phyloP scores from a whole-genome alignment of 345 rosid genomes.

The Crucihimalaya himalaica region DNA sequence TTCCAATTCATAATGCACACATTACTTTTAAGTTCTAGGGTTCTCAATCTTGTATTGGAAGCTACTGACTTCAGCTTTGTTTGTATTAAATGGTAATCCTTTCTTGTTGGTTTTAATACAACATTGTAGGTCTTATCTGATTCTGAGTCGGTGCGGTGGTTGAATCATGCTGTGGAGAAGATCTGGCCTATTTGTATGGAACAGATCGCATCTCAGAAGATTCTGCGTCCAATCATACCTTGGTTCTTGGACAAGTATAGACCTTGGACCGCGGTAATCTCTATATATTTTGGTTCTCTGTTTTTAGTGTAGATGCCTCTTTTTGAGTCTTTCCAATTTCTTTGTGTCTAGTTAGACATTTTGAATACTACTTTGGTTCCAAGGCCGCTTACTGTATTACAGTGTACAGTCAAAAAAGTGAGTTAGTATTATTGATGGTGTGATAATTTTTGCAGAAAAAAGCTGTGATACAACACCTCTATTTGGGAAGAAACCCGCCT shows the following conservation, averaged over 20 bases:
- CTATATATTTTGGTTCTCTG: conserved; percentile 24
- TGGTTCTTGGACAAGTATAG: conserved; percentile 97
- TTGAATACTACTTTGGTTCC: neutral
- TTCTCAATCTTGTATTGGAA: conserved; percentile 1
- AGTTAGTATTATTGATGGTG: neutral
- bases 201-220: conserved; percentile 82
- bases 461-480: conserved; percentile 73
- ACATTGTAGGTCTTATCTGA: conserved; percentile 65
- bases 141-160: conserved; percentile 89
- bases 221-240: conserved; percentile 89
- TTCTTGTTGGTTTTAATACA: neutral
- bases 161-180: conserved; percentile 83
- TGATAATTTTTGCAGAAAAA: conserved; percentile 58
- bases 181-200: conserved; percentile 97
- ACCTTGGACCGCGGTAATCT: conserved; percentile 89
- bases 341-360: neutral
- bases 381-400: conserved; percentile 10
- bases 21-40: neutral
- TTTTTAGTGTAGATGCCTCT: neutral
- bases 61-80: neutral
- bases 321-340: neutral
- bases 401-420: neutral
- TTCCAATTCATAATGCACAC: neutral
- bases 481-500: conserved; percentile 91
- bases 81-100: neutral